Evolutionary conservation across 1,284 basidiomycete genomes (phyloP), one percentile per base, ranked within the genome.

Genomic region (Trametes polyzona): DNA sequence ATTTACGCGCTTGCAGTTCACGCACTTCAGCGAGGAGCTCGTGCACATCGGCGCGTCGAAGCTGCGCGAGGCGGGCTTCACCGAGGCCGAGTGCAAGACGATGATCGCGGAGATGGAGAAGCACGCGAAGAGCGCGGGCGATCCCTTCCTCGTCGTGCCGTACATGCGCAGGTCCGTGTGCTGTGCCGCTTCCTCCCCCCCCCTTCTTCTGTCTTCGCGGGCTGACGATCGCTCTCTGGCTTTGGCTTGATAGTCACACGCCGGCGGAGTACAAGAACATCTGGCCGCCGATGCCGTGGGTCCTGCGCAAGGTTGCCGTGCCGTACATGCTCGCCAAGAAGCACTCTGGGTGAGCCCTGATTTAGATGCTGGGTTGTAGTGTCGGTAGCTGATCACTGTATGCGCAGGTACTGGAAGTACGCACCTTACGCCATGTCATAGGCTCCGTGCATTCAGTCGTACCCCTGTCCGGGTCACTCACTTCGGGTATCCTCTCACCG

Each of bases 271-370:
- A 65, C 60, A 75, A 75, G 57, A 68, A 65, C 11, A 55, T 63
- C n/a, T 76, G 70, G 69, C 76, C 76, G 1, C 58, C 63, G 1
- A 67, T 77, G 63, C 73, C 74, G 1, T 76, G 76, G 75, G 43
- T 75, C 17, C 52, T 78, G 4, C 70, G 72, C 27, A 73, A 73
- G 50, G 29, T 75, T 5, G 55, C 74, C 1, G 52, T 75, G 7
- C 75, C 76, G 4, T 74, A 69, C 50, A 24, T 76, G 12, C 58
- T 77, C 6, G 71, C 72, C 3, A 66, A 57, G 52, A 69, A 62
- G 54, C 46, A 76, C 51, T 67, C 71, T 1, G 75, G 75, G 75
- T 76, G 57, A 30, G 70, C 48, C 39, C 6, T 16, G 9, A 47
- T 14, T 17, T 10, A 16, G 12, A 12, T 32, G 11, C 17, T 8